A percentile compares a stretch with the other conserved stretches of the same genome.
phyloP scores from a whole-genome alignment of 1,284 basidiomycete species.

The Apiotrichum veenhuisii region DNA sequence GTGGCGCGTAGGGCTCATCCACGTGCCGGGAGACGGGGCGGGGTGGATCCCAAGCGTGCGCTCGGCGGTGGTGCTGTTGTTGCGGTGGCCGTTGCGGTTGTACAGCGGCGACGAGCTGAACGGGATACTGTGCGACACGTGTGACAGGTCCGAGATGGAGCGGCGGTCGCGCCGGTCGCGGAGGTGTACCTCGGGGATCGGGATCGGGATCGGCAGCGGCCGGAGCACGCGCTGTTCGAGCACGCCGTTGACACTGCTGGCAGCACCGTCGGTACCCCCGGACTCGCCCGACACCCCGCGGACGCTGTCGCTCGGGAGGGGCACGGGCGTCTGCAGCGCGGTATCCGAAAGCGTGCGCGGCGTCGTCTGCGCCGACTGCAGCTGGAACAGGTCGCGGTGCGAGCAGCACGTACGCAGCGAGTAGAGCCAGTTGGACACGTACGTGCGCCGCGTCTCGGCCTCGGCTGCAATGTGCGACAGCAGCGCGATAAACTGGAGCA shows the following conservation, averaged over 20 bases:
- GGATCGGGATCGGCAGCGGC: neutral
- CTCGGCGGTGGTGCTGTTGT: neutral
- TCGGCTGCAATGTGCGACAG: neutral
- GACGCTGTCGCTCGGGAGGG: too few species aligned
- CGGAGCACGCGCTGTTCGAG: neutral
- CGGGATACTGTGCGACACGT: too few species aligned
- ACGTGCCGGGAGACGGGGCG: neutral
- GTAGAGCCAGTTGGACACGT: neutral
- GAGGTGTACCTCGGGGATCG: neutral
- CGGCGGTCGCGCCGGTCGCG: neutral
- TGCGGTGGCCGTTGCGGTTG: neutral
- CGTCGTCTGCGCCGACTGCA: neutral
- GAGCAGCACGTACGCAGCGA: neutral
- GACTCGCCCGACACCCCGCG: too few species aligned
- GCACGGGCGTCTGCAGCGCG: neutral
- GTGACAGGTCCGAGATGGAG: neutral
- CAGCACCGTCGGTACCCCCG: too few species aligned
- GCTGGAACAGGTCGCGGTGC: neutral
- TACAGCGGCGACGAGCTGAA: too few species aligned
- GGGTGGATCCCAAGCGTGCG: neutral
- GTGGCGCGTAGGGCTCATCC: neutral
- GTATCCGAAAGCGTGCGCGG: neutral
- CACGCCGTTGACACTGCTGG: too few species aligned
- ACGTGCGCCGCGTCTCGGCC: neutral
- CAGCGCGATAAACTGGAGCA: neutral